A percentile compares a stretch with the other conserved stretches of the same genome.
Evolutionary conservation across 805 yeast genomes (phyloP).

Genomic region (Myxozyma mucilagina): DNA sequence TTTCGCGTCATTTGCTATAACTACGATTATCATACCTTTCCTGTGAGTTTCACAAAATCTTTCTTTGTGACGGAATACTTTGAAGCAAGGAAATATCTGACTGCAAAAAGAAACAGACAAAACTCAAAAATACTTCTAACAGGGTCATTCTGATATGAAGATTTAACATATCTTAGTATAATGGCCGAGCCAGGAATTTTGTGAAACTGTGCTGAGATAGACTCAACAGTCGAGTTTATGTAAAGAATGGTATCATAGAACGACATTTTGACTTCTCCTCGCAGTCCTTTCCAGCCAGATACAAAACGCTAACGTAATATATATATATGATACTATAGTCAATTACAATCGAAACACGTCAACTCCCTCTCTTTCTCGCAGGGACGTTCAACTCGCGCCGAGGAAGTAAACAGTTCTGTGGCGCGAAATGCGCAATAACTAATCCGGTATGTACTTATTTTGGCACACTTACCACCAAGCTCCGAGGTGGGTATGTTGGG

Average conservation of each 20-base stretch:
- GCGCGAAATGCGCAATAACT: too few relatives aligned
- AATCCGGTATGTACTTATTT: neutral
- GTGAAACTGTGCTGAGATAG: conserved; percentile 26
- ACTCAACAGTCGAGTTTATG: conserved; percentile 28
- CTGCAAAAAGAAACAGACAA: conserved; percentile 73
- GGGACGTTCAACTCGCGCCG: too few relatives aligned
- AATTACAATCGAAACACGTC: too few relatives aligned
- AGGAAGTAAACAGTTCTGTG: too few relatives aligned
- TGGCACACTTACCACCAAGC: neutral
- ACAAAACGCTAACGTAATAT: too few relatives aligned
- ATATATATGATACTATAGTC: too few relatives aligned
- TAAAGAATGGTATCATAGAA: conserved; percentile 28
- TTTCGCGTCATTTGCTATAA: neutral
- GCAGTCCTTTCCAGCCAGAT: neutral
- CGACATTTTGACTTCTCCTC: conserved; percentile 11
- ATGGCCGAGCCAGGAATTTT: conserved; percentile 46
- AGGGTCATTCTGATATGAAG: conserved; percentile 93
- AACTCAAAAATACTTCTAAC: conserved; percentile 81
- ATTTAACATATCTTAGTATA: conserved; percentile 62
- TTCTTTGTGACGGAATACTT: conserved; percentile 74
- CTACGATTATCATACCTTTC: neutral
- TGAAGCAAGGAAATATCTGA: conserved; percentile 76
- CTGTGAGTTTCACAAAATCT: conserved; percentile 55
- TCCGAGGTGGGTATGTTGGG: too few relatives aligned
- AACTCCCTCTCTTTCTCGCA: too few relatives aligned